Base-by-base conservation (phyloP, 768 basidiomycete species). In the Russula lepida region DNA sequence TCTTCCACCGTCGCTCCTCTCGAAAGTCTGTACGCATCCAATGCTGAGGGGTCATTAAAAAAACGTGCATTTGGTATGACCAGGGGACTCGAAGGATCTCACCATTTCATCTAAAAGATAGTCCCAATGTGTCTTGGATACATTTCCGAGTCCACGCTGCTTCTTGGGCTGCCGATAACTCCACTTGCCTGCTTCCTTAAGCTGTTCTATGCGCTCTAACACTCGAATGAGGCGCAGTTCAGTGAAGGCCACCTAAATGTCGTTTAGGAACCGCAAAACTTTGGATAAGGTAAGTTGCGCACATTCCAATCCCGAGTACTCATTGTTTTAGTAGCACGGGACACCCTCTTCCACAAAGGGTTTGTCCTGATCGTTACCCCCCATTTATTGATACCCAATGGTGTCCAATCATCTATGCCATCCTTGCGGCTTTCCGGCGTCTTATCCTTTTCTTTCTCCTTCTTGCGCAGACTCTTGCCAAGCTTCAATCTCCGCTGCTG, bases 91-190 rank as follows among this genome's bases (percentile, higher is more conserved):
- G 1, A 37, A 39, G 27, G 30, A 21, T 75, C 81, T 67, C 57
- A 91, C 92, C 93, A 98, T 93, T 74, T 99, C 97, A 63, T 98
- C 95, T 72, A 99, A 74, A 35, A 99, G 77, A 72, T 94, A 89
- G 71, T 98, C 97, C 92, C 92, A 95, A 69, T 98, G 93, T 0
- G 87, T 84, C 74, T 95, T 97, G 2, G 78, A 76, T 52, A 86
- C 66, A 1, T 85, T 84, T 23, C 86, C 84, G 19, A 93, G 79
- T 30, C 84, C 88, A 60, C 89, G 80, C 69, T 95, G 91, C 73
- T 94, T 95, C 74, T 95, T 98, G 11, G 94, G 93, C 69, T 99
- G 97, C 55, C 95, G 77, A 68, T 95, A 91, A 66, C 89, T 88
- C 95, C 97, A 99, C 37, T 83, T 77, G 4, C 85, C 86, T 12